Evolutionary conservation across 2,329 filamentous ascomycete genomes (phyloP), one percentile per base, ranked within the genome.

Genomic region (Sphaceloma murrayae): DNA sequence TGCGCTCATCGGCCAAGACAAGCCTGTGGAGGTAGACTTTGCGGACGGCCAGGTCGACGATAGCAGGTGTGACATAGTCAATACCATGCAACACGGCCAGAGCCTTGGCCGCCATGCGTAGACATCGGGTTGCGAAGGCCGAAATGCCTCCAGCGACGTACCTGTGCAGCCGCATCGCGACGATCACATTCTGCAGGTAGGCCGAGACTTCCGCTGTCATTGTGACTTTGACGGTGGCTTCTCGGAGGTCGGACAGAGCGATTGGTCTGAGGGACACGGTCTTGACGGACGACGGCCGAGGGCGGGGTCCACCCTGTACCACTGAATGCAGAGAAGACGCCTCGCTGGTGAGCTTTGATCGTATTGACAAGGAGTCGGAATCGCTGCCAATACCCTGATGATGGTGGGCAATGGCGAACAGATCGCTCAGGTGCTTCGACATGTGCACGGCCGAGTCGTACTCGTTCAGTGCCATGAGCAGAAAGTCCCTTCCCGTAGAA

Each of bases 1-100:
- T 76, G 49, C 77, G 73, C 1, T 85, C 73, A 1, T 66, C 63
- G 0, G 82, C 77, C 45, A 95, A 73, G 10, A 75, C 63, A 22
- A 98, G 78, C 6, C 87, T 80, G 64, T 98, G 91, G 13, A 82
- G 72, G 58, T 94, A 98, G 17, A 94, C 75, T 65, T 96, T 96
- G 49, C 77, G 77, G 2, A 82, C 80, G 4, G 91, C 91, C 34
- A 98, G 69, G 5, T 73, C 77, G 14, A 95, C 80, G 18, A 96
- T 73, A 1, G 85, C 83, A 0, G 91, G 89, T 0, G 88, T 87
- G 4, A 85, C 79, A 59, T 81, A 96, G 54, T 81, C 73, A 11
- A 94, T 67, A 1, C 78, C 75, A 59, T 96, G 89, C 13, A 98
- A 68, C 1, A 85, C 78, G 3, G 88, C 86, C 5, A 98, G 74